Percentiles rank a stretch among this genome's conserved stretches.
These are phyloP conservation scores for Hortaea werneckii DNA, from an alignment of 2,329 filamentous ascomycete genomes.

Conservation along the genomic window DNA sequence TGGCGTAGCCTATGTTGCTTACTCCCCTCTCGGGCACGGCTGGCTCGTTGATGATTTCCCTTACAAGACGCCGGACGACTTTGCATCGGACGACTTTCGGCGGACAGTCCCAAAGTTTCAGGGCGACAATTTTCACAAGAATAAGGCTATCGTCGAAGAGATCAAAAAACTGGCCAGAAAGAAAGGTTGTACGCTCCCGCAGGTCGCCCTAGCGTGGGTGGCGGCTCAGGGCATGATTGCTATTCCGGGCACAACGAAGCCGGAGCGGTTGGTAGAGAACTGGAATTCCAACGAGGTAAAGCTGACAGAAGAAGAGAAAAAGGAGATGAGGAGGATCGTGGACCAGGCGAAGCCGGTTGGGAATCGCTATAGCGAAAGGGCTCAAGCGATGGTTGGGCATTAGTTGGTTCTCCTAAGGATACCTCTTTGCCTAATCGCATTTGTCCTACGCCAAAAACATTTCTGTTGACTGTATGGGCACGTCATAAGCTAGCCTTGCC, in stretches of 20 bases:
- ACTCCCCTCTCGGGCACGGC: conserved; percentile 30
- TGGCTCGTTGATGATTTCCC: conserved; percentile 33
- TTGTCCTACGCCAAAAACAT: no score
- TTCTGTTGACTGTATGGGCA: no score
- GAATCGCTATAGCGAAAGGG: not conserved
- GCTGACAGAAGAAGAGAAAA: conserved; percentile 29
- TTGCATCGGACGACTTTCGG: conserved; percentile 23
- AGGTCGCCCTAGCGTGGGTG: conserved; percentile 19
- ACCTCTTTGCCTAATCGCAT: no score
- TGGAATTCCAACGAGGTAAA: conserved; percentile 10
- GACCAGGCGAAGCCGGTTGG: not conserved
- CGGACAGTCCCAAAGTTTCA: conserved; percentile 19
- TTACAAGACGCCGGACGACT: conserved; percentile 26
- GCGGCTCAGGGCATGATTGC: conserved; percentile 16
- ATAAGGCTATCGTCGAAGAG: conserved; percentile 18
- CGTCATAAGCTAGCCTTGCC: no score
- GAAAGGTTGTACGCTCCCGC: conserved; percentile 14
- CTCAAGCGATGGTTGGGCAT: not conserved
- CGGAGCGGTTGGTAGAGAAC: conserved; percentile 14
- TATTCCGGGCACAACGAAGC: conserved; percentile 14
- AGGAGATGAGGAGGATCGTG: conserved; percentile 25
- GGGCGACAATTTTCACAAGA: conserved; percentile 20
- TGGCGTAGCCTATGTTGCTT: conserved; percentile 30
- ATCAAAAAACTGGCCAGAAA: conserved; percentile 12
- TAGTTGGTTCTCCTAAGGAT: no score